phyloP scores from a whole-genome alignment of 2,329 filamentous ascomycete genomes.

The Teratosphaeria nubilosa region DNA sequence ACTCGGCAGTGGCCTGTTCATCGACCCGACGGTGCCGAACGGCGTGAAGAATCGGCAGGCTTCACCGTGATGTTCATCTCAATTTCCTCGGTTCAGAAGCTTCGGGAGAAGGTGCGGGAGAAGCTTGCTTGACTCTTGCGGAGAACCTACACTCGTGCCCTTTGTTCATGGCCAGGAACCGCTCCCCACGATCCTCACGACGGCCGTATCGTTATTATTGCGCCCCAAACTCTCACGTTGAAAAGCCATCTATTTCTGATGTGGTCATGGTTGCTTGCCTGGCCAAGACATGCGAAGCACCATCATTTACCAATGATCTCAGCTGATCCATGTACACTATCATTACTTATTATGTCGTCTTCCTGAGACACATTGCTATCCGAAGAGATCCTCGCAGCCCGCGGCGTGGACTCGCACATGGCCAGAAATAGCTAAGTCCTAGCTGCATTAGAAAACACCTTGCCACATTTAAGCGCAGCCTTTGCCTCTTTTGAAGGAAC shows the following conservation, averaged over 20 bases:
- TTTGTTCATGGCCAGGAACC: too few relatives aligned
- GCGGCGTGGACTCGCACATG: neutral
- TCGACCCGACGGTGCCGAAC: neutral
- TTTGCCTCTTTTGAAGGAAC: neutral
- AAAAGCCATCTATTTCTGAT: neutral
- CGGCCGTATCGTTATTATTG: too few relatives aligned
- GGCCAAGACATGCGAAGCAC: neutral
- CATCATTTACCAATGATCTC: neutral
- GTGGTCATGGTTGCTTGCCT: neutral
- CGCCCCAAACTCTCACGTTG: neutral
- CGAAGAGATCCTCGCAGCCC: neutral
- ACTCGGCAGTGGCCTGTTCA: neutral
- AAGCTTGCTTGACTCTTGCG: neutral
- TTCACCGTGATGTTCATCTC: too few relatives aligned
- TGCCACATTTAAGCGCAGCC: neutral
- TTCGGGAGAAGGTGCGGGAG: neutral
- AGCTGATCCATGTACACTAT: neutral
- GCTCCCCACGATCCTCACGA: too few relatives aligned
- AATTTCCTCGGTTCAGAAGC: neutral
- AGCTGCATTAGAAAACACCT: neutral
- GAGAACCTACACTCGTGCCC: neutral
- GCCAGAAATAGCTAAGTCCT: neutral
- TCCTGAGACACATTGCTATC: neutral
- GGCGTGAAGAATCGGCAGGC: neutral
- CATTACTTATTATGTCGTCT: neutral